Evolutionary conservation across 2,329 filamentous ascomycete genomes (phyloP).

Genomic region (Microdochium bolleyi): DNA sequence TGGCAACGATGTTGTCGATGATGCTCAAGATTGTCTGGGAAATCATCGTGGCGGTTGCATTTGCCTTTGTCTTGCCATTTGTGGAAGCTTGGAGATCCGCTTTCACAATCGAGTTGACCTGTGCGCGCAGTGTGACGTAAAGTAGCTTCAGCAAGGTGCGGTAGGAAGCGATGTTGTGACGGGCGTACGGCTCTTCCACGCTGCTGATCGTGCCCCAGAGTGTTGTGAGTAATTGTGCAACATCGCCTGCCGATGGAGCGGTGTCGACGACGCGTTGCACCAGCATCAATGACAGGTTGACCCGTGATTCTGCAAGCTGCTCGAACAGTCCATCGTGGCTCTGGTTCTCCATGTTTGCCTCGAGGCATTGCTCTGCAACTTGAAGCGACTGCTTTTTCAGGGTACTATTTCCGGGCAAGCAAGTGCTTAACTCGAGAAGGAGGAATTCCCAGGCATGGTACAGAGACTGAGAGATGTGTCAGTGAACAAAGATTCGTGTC

Average conservation of each 20-base stretch:
- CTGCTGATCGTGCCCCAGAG: slow-evolving; percentile 44
- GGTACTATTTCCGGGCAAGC: slow-evolving; percentile 39
- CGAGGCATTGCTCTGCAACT: slow-evolving; percentile 69
- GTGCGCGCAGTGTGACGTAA: slow-evolving; percentile 70
- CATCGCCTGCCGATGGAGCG: slow-evolving; percentile 38
- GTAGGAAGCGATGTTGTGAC: slow-evolving; percentile 60
- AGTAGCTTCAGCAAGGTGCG: slow-evolving; percentile 77
- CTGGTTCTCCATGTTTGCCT: slow-evolving; percentile 64
- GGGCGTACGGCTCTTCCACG: slow-evolving; percentile 44
- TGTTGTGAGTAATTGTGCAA: slow-evolving; percentile 41
- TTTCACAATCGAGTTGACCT: slow-evolving; percentile 30
- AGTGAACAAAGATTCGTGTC: slow-evolving; percentile 2
- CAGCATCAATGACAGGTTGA: slow-evolving; percentile 74
- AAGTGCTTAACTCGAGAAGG: slow-evolving; percentile 71
- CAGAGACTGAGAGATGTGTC: slow-evolving; percentile 46
- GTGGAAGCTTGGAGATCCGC: slow-evolving; percentile 11
- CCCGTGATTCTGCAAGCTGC: slow-evolving; percentile 65
- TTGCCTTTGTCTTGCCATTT: slow-evolving; percentile 19
- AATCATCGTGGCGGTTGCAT: slow-evolving; percentile 34
- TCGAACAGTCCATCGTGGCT: slow-evolving; percentile 77
- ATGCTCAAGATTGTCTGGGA: slow-evolving; percentile 68
- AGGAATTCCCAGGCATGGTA: slow-evolving; percentile 87
- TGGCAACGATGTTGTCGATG: slow-evolving; percentile 68
- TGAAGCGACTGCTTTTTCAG: slow-evolving; percentile 64
- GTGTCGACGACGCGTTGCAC: slow-evolving; percentile 69